Evolutionary conservation across 768 basidiomycete species (phyloP).

Genomic region (Lentinula detonsa): DNA sequence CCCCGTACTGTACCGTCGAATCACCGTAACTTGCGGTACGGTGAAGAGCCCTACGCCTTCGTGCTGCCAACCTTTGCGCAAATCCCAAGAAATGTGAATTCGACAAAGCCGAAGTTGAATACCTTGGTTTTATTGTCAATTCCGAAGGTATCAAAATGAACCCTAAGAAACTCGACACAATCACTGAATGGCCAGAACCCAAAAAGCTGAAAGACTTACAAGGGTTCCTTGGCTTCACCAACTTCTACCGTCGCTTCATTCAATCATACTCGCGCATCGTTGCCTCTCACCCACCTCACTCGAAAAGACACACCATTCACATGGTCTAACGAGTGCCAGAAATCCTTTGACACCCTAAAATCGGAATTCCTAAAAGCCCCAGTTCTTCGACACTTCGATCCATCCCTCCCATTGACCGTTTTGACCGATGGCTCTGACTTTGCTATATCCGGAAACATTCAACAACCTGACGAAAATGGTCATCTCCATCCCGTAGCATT

Average conservation of each 20-base stretch:
- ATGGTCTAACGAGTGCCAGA: conserved; percentile 14
- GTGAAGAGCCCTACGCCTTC: too few relatives aligned
- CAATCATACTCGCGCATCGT: conserved; percentile 21
- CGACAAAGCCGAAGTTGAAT: conserved; percentile 5
- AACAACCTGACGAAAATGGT: conserved; percentile 7
- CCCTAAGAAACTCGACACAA: conserved; percentile 25
- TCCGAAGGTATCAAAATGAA: conserved; percentile 27
- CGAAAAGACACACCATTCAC: conserved; percentile 18
- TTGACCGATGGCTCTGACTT: conserved; percentile 16
- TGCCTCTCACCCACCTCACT: conserved; percentile 20
- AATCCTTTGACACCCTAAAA: too few relatives aligned
- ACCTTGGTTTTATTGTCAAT: conserved; percentile 24
- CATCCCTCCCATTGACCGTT: too few relatives aligned
- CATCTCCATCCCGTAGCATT: conserved; percentile 25
- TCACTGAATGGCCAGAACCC: conserved; percentile 33
- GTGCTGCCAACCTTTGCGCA: conserved; percentile 21
- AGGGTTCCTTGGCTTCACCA: conserved; percentile 27
- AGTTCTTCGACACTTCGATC: too few relatives aligned
- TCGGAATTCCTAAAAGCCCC: too few relatives aligned
- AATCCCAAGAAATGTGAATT: conserved; percentile 33
- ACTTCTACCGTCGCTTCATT: conserved; percentile 21
- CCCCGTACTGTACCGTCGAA: too few relatives aligned
- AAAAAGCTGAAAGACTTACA: conserved; percentile 23
- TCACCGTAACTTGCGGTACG: too few relatives aligned
- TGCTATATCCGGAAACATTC: conserved; percentile 12